Evolutionary conservation across 2,329 filamentous ascomycete genomes (phyloP), one percentile per base, ranked within the genome.

Genomic region (Hymenoscyphus scutula): DNA sequence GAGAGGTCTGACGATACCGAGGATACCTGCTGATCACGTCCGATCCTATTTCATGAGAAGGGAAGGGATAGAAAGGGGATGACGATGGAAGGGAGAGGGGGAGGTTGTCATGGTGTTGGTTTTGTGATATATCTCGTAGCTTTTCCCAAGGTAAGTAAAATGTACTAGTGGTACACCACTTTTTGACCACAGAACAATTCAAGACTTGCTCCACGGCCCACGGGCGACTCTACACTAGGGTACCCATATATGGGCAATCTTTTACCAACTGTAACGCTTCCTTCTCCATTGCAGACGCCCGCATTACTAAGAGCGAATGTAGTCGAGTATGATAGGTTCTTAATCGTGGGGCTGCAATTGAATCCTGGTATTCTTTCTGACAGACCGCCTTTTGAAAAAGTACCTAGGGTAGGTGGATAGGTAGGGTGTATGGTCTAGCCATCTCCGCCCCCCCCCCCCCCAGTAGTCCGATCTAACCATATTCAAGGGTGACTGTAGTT

Each of bases 1-100:
- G 56, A 32, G 37, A 27, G n/a, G 37, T 45, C 56, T 58, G 56
- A 58, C 37, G 55, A 38, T 38, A 38, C 32, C n/a, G n/a, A n/a
- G n/a, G 6, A 19, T 56, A 56, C 55, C 55, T 57, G 55, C 55
- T 58, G 38, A 58, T 58, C 56, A 41, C 10, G 55, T 13, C 32
- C 32, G 15, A 34, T 34, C 32, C 32, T 34, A 34, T 34, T 34
- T 25, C 41, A 48, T 8, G 41, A 11, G 10, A 10, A 8, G 15
- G 3, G n/a, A 11, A 41, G 10, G n/a, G 41, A 4, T 6, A 19
- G 41, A 19, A 45, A 48, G n/a, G n/a, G 19, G 19, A 48, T 48
- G 41, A 48, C 41, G 41, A 48, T 34, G 41, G 19, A 48, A 48
- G 41, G n/a, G 41, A 23, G n/a, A n/a, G n/a, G n/a, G n/a, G n/a